phyloP scores from a whole-genome alignment of 2,329 filamentous ascomycete genomes.

The Endothia cerciana region DNA sequence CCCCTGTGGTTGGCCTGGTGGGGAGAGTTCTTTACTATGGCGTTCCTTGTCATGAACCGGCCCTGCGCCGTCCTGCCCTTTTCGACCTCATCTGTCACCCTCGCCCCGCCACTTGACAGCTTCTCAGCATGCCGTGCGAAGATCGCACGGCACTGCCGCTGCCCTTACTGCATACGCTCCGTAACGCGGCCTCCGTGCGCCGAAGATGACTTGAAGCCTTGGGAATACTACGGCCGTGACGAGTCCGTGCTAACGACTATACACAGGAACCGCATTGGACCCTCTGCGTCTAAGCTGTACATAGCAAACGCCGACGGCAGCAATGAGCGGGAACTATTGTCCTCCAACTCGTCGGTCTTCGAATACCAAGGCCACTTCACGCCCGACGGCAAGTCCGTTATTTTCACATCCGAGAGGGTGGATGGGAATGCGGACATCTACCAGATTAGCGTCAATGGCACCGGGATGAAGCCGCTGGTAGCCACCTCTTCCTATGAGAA shows the following conservation, averaged over 20 bases:
- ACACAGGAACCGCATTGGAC: conserved; percentile 33
- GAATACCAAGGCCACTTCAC: conserved; percentile 47
- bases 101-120: neutral
- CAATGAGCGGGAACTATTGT: conserved; percentile 41
- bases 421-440: conserved; percentile 48
- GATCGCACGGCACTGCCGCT: neutral
- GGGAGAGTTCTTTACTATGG: too few relatives aligned
- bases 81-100: neutral
- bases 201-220: too few relatives aligned
- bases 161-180: too few relatives aligned
- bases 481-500: conserved; percentile 44
- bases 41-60: neutral
- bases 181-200: neutral
- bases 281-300: conserved; percentile 30
- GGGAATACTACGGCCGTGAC: too few relatives aligned
- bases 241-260: too few relatives aligned
- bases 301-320: conserved; percentile 45
- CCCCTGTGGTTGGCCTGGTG: too few relatives aligned
- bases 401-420: conserved; percentile 45
- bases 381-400: conserved; percentile 43
- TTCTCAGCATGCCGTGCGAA: neutral
- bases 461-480: conserved; percentile 40
- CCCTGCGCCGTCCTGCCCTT: neutral
- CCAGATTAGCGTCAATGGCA: conserved; percentile 41
- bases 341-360: conserved; percentile 35